phyloP scores from a whole-genome alignment of 441 rosid species.

The Mallotus japonicus region DNA sequence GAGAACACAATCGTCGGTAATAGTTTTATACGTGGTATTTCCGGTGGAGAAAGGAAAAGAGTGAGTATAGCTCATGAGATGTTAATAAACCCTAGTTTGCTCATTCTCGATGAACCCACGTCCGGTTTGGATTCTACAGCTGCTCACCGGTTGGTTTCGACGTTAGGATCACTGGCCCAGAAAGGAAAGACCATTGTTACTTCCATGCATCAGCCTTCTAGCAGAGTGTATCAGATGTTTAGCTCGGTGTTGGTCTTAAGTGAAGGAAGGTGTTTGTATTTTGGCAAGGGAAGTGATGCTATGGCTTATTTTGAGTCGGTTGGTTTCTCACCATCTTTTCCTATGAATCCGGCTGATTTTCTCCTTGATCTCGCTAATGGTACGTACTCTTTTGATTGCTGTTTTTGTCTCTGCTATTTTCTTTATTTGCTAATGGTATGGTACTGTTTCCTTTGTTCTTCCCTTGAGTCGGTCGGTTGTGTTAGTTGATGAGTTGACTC shows the following conservation, averaged over 20 bases:
- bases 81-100: conserved; percentile 75
- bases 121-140: conserved; percentile 93
- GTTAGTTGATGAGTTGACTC: conserved; percentile 12
- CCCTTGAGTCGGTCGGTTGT: conserved; percentile 5
- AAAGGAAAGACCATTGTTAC: conserved; percentile 73
- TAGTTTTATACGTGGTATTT: conserved; percentile 72
- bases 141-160: conserved; percentile 63
- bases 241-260: conserved; percentile 68
- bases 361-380: conserved; percentile 97
- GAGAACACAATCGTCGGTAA: conserved; percentile 82
- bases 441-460: not conserved
- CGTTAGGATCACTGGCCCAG: conserved; percentile 51
- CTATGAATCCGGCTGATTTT: conserved; percentile 96
- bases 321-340: conserved; percentile 83
- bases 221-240: conserved; percentile 85
- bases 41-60: conserved; percentile 89
- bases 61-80: conserved; percentile 91
- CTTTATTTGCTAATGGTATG: not conserved
- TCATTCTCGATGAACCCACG: conserved; percentile 86
- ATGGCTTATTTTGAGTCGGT: conserved; percentile 66
- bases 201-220: conserved; percentile 92
- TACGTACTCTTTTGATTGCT: conserved; percentile 37
- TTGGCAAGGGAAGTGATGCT: conserved; percentile 75
- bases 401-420: conserved; percentile 6
- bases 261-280: conserved; percentile 74